Base-by-base conservation (phyloP, 139 green algal species). In the Chlorella ohadii region DNA sequence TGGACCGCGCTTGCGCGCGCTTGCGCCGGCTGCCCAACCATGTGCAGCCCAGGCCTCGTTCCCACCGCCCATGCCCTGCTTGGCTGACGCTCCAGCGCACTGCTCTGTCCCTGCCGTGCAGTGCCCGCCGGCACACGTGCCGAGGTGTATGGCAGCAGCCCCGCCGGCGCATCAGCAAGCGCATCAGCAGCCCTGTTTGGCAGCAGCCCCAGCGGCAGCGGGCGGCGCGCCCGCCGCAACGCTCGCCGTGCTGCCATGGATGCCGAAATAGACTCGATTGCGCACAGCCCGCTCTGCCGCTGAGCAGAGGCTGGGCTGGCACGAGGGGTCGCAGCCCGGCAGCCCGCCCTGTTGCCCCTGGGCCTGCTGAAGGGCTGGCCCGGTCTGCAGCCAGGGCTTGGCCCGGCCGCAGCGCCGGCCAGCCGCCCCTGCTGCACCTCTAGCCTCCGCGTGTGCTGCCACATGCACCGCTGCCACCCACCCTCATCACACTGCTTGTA, bases 181-280 rank as follows among this genome's bases (percentile, higher is more conserved):
- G 51, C 51, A 22, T 59, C 23, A 0, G 66, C 82, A 33, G 33
- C 23, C 36, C 13, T 78, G 23, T 71, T 44, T 20, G 87, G 87
- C 38, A 83, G 56, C 74, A 85, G 79, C 28, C 87, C 87, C 41
- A 66, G 47, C 28, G 87, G 87, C 27, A 83, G 64, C 22, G 88
- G 88, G 0, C 51, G 88, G 4, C 75, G 89, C 13, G 89, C 89
- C 0, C 85, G 79, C 70, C 71, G 89, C 34, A 92, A 92, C 64
- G 89, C 89, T 20, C 63, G 72, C 12, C 78, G 89, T 2, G 81
- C 81, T 0, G 89, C 89, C 38, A 36, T 82, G 76, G 76, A 82
- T 23, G 61, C 76, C 4, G 76, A 38, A 16, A 72, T 82, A 19
- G 59, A 82, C 36, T 56, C 74, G 0, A 56, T 51, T 15, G n/a